Conservation (phyloP, 768 basidiomycete genomes). For the Tephrocybe sp. region DNA sequence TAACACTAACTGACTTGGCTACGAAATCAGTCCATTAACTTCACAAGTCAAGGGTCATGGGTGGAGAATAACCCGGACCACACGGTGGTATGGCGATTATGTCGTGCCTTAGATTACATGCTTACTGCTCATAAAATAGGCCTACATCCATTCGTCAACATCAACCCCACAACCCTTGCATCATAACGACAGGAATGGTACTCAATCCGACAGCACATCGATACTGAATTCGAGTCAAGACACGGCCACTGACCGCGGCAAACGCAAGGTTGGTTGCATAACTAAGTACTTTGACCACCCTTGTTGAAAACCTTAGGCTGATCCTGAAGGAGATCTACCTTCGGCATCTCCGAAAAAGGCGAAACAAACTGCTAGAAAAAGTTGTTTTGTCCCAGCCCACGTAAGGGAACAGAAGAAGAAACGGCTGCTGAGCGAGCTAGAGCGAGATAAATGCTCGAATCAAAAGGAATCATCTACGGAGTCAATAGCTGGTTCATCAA, state of each 20-base stretch:
- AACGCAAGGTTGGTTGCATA: neutral
- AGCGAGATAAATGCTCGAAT: neutral
- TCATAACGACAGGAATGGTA: too few relatives aligned
- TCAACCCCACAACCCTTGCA: too few relatives aligned
- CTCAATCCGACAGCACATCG: too few relatives aligned
- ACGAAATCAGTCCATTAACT: neutral
- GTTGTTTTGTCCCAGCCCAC: neutral
- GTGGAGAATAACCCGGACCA: neutral
- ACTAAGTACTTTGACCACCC: too few relatives aligned
- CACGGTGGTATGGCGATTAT: neutral
- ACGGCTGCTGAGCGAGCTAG: neutral
- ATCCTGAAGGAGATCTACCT: too few relatives aligned
- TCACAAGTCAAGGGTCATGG: conserved; percentile 2
- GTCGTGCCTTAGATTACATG: neutral
- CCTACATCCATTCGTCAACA: too few relatives aligned
- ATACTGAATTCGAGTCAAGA: too few relatives aligned
- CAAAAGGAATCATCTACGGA: neutral
- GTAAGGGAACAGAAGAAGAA: neutral
- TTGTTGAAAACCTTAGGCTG: too few relatives aligned
- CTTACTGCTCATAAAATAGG: neutral
- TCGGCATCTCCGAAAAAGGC: neutral
- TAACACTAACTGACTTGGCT: neutral
- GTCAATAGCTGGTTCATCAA: neutral
- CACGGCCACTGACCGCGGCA: neutral
- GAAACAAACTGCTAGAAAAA: neutral